Evolutionary conservation across 306 rosid genomes (phyloP).

Genomic region (Macrotyloma uniflorum): DNA sequence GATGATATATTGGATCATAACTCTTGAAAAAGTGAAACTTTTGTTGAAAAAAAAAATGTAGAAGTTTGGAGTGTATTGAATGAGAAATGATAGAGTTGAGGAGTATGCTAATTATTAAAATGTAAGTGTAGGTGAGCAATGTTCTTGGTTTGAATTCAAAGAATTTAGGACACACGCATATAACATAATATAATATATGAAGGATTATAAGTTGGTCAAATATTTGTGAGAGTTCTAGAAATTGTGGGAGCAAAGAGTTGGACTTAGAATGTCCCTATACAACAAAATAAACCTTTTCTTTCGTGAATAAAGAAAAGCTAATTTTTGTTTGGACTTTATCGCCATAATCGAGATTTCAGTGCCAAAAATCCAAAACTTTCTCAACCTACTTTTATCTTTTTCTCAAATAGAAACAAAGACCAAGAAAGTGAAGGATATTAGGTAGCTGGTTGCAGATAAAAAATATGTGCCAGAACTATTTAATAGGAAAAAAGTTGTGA

Average conservation of each 20-base stretch:
- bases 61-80: too few species aligned
- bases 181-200: neutral
- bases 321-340: neutral
- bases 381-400: neutral
- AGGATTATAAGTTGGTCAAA: neutral
- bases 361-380: neutral
- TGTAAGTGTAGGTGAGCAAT: neutral
- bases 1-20: too few species aligned
- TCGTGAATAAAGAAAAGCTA: neutral
- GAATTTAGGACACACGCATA: neutral
- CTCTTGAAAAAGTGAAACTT: too few species aligned
- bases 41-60: too few species aligned
- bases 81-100: neutral
- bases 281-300: neutral
- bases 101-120: neutral
- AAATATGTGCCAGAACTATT: too few species aligned
- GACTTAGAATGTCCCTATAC: neutral
- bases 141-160: neutral
- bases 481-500: too few species aligned
- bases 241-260: neutral
- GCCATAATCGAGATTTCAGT: neutral
- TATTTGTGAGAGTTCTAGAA: neutral
- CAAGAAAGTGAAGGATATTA: too few species aligned
- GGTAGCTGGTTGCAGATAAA: too few species aligned
- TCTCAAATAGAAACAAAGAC: neutral